Evolutionary conservation across 1,139 yeast species (phyloP), one percentile per base, ranked within the genome.

Genomic region (Scheffersomyces titani): DNA sequence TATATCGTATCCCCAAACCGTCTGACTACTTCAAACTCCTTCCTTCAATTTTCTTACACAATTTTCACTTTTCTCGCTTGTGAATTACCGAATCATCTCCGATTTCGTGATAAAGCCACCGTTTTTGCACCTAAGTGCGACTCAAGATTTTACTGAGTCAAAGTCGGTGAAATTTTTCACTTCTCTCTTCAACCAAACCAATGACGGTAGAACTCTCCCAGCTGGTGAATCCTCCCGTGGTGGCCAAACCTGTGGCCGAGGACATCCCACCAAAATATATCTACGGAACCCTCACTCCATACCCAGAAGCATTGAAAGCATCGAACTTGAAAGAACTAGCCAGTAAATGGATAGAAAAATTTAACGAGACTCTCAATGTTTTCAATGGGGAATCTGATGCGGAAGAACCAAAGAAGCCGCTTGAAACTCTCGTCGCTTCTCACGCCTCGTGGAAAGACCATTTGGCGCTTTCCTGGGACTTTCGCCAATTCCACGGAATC

Each of bases 381-480:
- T 30, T 30, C 13, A 30, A 30, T 30, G 40, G 13, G 4, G 13
- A 30, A 11, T 2, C 16, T 11, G 16, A 30, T 9, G 2, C 40
- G 6, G 24, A 22, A 13, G 16, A 30, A 30, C 2, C 16, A 30
- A 30, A 30, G 4, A 11, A 30, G 40, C 2, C 16, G 2, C 40
- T 69, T 54, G 68, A 64, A 47, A 56, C 61, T 47, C 59, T 71
- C 30, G 56, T 73, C 19, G 53, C 65, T 24, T 62, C 68, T 3
- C 74, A 73, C 58, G 69, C 74, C 1, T 59, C 69, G 40, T 76
- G 80, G 80, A 70, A 72, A 55, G 80, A 76, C 59, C 76, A 76
- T 58, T 61, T 73, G 49, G 60, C 70, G 6, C 60, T 75, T 45
- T 63, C 69, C 30, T 66, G 72, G 68, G 76, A 75, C 53, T 59